Evolutionary conservation across 768 basidiomycete species (phyloP).

Genomic region (Boletus vermiculosoides): DNA sequence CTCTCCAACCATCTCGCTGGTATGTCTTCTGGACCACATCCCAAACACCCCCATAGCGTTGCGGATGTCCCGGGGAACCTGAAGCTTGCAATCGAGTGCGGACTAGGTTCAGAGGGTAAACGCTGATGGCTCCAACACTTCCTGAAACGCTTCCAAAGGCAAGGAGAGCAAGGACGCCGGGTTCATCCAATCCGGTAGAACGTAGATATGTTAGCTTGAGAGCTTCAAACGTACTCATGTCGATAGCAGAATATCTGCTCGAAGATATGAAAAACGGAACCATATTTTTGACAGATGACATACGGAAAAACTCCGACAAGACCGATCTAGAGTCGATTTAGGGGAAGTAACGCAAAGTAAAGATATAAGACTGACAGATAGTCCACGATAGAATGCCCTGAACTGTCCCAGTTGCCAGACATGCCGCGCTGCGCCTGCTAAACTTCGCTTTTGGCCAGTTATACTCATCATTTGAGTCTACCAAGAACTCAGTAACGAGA

Average conservation of each 20-base stretch:
- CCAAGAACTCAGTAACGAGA: conserved; percentile 4
- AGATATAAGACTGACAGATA: conserved; percentile 62
- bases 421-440: conserved; percentile 62
- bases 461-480: conserved; percentile 97
- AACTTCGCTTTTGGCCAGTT: conserved; percentile 56
- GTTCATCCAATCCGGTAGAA: conserved; percentile 86
- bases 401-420: conserved; percentile 80
- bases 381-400: conserved; percentile 86
- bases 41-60: conserved; percentile 81
- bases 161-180: conserved; percentile 81
- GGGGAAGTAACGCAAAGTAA: conserved; percentile 9
- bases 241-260: conserved; percentile 84
- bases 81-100: conserved; percentile 95
- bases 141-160: conserved; percentile 93
- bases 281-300: conserved; percentile 22
- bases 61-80: conserved; percentile 92
- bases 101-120: conserved; percentile 90
- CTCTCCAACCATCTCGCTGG: conserved; percentile 85
- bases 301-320: conserved; percentile 96
- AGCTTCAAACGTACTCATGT: conserved; percentile 97
- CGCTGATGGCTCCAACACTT: conserved; percentile 88
- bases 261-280: conserved; percentile 3
- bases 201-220: conserved; percentile 87
- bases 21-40: conserved; percentile 84
- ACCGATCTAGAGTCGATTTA: conserved; percentile 63